phyloP scores from a whole-genome alignment of 2,329 filamentous ascomycete genomes.

The Pleurostoma richardsiae region DNA sequence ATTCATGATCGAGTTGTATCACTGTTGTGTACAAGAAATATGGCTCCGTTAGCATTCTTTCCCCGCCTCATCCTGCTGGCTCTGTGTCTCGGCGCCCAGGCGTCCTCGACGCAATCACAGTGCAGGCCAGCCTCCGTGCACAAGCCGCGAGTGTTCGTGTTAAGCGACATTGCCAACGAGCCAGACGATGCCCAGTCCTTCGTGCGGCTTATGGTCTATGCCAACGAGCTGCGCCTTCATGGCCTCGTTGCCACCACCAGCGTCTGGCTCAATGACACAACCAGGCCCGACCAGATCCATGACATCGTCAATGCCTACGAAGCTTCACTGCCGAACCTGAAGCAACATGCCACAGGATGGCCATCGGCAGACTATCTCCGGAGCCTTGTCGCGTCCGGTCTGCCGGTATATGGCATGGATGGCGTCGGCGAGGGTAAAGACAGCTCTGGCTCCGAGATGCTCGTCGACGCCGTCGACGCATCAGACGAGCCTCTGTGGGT shows the following conservation, averaged over 20 bases:
- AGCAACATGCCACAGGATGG: constrained; percentile 37
- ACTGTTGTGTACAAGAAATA: no score
- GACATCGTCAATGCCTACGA: constrained; percentile 37
- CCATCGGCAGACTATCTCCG: constrained; percentile 28
- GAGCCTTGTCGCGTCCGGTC: constrained; percentile 29
- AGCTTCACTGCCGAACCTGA: constrained; percentile 39
- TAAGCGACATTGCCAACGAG: constrained; percentile 40
- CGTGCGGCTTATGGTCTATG: constrained; percentile 36
- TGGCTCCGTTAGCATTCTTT: no score
- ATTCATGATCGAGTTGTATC: no score
- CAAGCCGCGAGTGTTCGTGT: constrained; percentile 31
- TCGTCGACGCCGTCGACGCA: constrained; percentile 28
- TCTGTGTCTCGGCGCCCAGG: no score
- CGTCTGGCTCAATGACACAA: constrained; percentile 34
- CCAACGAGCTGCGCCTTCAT: constrained; percentile 39
- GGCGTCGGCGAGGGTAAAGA: constrained; percentile 17
- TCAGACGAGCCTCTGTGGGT: constrained; percentile 39
- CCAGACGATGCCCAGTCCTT: constrained; percentile 39
- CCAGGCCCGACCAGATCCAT: constrained; percentile 34
- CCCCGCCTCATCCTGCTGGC: no score
- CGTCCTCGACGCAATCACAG: no score
- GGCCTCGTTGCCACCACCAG: constrained; percentile 40
- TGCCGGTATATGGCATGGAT: constrained; percentile 26
- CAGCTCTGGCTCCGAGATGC: constrained; percentile 26
- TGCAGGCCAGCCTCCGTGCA: no score